These are phyloP conservation scores for Aspergillus ustus DNA, from an alignment of 2,329 filamentous ascomycete species.

Conservation along the genomic window DNA sequence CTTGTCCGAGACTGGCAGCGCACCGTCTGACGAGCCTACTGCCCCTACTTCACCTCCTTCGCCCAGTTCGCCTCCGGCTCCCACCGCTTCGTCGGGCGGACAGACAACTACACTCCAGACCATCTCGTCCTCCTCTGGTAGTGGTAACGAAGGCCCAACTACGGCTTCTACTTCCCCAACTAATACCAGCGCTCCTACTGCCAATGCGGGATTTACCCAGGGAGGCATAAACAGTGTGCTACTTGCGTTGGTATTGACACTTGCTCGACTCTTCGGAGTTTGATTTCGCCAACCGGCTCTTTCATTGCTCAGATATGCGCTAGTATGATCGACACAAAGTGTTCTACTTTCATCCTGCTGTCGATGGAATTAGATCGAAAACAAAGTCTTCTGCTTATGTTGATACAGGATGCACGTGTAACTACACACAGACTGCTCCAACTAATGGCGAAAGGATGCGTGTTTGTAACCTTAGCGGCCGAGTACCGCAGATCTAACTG, in stretches of 20 bases:
- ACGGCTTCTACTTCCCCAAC: not conserved
- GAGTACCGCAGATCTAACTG: slow-evolving; percentile 4
- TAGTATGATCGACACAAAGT: not conserved
- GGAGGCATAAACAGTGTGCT: not conserved
- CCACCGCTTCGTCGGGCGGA: not conserved
- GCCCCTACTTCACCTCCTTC: not conserved
- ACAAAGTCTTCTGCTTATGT: slow-evolving; percentile 8
- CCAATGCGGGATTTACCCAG: slow-evolving; percentile 3
- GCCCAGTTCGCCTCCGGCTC: not conserved
- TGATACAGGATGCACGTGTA: not conserved
- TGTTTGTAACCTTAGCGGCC: slow-evolving; percentile 11
- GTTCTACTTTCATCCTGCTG: not conserved
- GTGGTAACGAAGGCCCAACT: not conserved
- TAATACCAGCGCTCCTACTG: not conserved
- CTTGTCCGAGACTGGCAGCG: slow-evolving; percentile 2
- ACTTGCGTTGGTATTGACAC: slow-evolving; percentile 10
- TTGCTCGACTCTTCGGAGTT: slow-evolving; percentile 1
- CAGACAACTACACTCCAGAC: slow-evolving; percentile 10
- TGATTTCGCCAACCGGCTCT: not conserved
- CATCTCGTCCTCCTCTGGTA: slow-evolving; percentile 5
- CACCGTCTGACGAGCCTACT: slow-evolving; percentile 1
- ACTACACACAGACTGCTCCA: not conserved
- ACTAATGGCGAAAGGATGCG: not conserved
- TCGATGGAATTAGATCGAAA: not conserved
- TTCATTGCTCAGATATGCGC: not conserved